A percentile compares a stretch with the other conserved stretches of the same genome.
Conservation (phyloP, 192 early-diverging fungal species). For the Dimargaris verticillata region DNA sequence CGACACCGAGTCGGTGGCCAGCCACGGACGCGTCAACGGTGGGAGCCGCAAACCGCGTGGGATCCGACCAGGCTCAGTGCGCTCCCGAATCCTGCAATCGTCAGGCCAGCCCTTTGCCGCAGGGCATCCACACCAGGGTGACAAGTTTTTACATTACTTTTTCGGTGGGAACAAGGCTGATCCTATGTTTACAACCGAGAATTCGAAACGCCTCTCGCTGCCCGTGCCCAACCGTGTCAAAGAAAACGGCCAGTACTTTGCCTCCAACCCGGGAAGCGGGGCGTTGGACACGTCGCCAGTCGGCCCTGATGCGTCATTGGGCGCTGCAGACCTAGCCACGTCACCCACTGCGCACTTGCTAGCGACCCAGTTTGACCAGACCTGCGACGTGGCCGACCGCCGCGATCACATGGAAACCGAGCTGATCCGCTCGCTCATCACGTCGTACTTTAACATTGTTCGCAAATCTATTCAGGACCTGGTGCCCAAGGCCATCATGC, state of each 20-base stretch:
- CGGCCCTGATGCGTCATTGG: not conserved
- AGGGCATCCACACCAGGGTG: slow-evolving; percentile 15
- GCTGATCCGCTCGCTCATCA: slow-evolving; percentile 61
- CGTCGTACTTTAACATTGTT: slow-evolving; percentile 63
- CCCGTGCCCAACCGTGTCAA: slow-evolving; percentile 10
- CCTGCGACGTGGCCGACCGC: slow-evolving; percentile 16
- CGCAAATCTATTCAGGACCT: slow-evolving; percentile 65
- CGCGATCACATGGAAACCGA: slow-evolving; percentile 63
- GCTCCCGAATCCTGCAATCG: not conserved
- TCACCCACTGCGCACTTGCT: not conserved
- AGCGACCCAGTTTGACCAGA: not conserved
- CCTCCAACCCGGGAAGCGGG: not conserved
- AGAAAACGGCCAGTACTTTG: not conserved
- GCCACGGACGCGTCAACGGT: slow-evolving; percentile 9
- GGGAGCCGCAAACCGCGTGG: slow-evolving; percentile 1
- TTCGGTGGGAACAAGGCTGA: slow-evolving; percentile 27
- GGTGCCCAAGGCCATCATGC: slow-evolving; percentile 73
- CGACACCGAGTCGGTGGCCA: slow-evolving; percentile 22
- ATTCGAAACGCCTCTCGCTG: slow-evolving; percentile 3
- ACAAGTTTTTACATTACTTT: slow-evolving; percentile 28
- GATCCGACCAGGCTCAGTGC: not conserved
- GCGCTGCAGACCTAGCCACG: not conserved
- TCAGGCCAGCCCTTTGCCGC: not conserved
- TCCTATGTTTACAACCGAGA: not conserved
- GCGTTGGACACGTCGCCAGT: not conserved